Evolutionary conservation across 345 rosid species (phyloP).

Genomic region (Mallotus nudiflorus): DNA sequence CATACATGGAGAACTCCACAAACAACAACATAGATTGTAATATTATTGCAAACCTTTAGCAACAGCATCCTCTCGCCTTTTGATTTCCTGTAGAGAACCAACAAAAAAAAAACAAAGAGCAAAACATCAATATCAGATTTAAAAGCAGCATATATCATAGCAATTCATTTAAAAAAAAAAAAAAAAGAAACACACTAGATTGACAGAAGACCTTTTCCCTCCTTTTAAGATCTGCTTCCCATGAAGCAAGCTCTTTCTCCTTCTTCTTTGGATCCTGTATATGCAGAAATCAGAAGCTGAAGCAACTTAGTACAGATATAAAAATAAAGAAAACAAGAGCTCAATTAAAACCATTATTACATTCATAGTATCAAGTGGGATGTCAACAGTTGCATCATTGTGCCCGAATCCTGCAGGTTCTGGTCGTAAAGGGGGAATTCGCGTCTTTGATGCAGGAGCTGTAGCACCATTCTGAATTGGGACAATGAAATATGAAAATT

Average conservation of each 20-base stretch:
- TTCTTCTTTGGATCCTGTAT: conserved; percentile 50
- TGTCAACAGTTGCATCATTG: conserved; percentile 83
- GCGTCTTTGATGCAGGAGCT: conserved; percentile 53
- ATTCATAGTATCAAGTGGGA: conserved; percentile 77
- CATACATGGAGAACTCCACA: background rate
- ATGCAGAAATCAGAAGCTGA: conserved; percentile 18
- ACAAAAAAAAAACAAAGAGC: conserved; percentile 27
- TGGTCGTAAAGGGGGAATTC: conserved; percentile 55
- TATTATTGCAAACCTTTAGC: conserved; percentile 41
- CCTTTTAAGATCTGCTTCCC: conserved; percentile 95
- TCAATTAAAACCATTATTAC: conserved; percentile 45
- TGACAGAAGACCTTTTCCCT: conserved; percentile 35
- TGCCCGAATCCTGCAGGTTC: conserved; percentile 64
- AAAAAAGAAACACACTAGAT: background rate
- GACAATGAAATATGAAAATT: background rate
- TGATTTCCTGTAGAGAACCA: conserved; percentile 58
- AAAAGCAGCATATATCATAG: background rate
- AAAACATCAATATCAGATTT: conserved; percentile 8
- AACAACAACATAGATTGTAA: background rate
- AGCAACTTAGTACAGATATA: no score
- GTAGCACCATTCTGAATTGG: conserved; percentile 51
- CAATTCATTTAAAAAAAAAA: no score
- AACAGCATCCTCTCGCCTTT: conserved; percentile 76
- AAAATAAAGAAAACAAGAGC: background rate
- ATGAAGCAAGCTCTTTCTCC: conserved; percentile 70